These are phyloP conservation scores for Flaveria linearis DNA, from an alignment of 129 eudicot genomes.

Conservation along the genomic window DNA sequence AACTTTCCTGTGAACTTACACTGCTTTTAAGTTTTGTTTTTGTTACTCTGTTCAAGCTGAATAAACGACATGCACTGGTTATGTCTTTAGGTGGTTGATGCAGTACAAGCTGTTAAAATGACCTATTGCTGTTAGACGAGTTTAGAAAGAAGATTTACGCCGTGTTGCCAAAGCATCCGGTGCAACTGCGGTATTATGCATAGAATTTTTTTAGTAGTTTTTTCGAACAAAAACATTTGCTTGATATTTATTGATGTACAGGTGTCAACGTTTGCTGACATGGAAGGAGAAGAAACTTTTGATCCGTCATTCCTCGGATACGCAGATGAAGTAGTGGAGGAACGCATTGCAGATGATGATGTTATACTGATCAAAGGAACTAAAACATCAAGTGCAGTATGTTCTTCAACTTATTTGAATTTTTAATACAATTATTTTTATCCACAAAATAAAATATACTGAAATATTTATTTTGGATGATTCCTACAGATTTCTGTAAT, in stretches of 20 bases:
- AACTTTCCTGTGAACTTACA: not conserved
- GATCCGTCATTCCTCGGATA: slow-evolving; percentile 87
- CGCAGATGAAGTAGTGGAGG: slow-evolving; percentile 99
- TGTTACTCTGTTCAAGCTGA: not conserved
- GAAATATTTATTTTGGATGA: slow-evolving; percentile 2
- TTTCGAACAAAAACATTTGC: not conserved
- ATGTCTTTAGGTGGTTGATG: slow-evolving; percentile 76
- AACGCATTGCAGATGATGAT: slow-evolving; percentile 96
- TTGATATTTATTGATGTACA: slow-evolving; percentile 18
- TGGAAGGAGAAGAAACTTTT: slow-evolving; percentile 99
- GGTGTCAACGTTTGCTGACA: slow-evolving; percentile 98
- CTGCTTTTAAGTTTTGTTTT: not conserved
- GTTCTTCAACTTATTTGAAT: slow-evolving; percentile 23
- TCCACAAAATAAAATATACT: not conserved
- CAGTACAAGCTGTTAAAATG: slow-evolving; percentile 86
- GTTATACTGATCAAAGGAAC: slow-evolving; percentile 95
- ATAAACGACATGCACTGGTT: slow-evolving; percentile 8
- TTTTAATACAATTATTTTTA: not conserved
- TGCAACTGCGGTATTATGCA: slow-evolving; percentile 73
- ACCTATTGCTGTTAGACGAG: slow-evolving; percentile 98
- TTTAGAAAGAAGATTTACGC: slow-evolving; percentile 92
- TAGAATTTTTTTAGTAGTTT: not conserved
- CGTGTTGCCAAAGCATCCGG: slow-evolving; percentile 99
- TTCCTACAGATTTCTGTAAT: slow-evolving; percentile 67
- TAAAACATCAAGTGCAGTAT: slow-evolving; percentile 79